These are phyloP conservation scores for Emergomyces africanus DNA, from an alignment of 2,329 filamentous ascomycete species.

Conservation along the genomic window DNA sequence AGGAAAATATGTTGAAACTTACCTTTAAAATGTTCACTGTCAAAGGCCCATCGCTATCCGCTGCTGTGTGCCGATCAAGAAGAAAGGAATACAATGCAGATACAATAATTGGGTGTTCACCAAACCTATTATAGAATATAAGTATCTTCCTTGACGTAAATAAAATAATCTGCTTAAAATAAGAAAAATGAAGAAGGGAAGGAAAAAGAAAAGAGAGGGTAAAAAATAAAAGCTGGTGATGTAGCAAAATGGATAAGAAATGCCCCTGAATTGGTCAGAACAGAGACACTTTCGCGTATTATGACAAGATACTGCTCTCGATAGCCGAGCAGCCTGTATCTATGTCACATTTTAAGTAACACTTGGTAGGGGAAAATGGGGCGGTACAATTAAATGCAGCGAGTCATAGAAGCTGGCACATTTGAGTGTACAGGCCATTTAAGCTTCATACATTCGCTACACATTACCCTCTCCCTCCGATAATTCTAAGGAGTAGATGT, in stretches of 20 bases:
- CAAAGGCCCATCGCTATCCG: constrained; percentile 34
- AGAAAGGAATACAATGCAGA: constrained; percentile 37
- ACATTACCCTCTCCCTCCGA: not conserved
- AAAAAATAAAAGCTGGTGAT: not conserved
- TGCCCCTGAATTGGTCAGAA: not conserved
- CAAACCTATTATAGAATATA: constrained; percentile 31
- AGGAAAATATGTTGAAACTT: constrained; percentile 7
- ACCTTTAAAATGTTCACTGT: constrained; percentile 36
- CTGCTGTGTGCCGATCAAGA: constrained; percentile 35
- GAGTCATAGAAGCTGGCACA: not conserved
- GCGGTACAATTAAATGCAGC: constrained; percentile 2
- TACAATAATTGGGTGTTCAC: constrained; percentile 36
- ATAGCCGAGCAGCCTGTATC: not conserved
- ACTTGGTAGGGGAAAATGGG: not conserved
- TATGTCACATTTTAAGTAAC: not conserved
- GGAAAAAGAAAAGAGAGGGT: not conserved
- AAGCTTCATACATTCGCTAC: constrained; percentile 4
- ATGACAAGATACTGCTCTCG: not conserved
- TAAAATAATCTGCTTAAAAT: not conserved
- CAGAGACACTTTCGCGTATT: not conserved
- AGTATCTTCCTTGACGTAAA: constrained; percentile 7
- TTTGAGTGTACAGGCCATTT: constrained; percentile 1
- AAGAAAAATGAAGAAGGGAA: not conserved
- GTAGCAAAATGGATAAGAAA: not conserved
- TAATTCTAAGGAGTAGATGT: constrained; percentile 5